A percentile compares a stretch with the other conserved stretches of the same genome.
phyloP scores from a whole-genome alignment of 1,284 basidiomycete species.

The Xanthoconium separans region DNA sequence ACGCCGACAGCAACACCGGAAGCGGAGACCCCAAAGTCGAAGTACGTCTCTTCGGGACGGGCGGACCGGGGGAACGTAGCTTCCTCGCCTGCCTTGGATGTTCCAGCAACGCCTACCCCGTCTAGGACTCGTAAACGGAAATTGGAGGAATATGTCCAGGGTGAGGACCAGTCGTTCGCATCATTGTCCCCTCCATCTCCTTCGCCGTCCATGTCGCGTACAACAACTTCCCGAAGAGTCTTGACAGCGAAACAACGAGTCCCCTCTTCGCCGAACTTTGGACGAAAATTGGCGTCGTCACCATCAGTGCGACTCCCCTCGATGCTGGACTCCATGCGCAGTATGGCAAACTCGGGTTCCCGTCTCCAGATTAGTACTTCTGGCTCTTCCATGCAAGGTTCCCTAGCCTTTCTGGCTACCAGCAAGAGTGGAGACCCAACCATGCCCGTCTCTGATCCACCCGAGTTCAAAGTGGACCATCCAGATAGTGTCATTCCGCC shows the following conservation, averaged over 20 bases:
- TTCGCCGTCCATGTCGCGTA: constrained; percentile 12
- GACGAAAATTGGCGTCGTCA: neutral
- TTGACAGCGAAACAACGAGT: neutral
- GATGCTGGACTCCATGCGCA: constrained; percentile 23
- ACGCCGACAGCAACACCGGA: neutral
- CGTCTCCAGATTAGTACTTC: neutral
- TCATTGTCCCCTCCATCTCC: constrained; percentile 17
- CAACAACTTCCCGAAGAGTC: constrained; percentile 6
- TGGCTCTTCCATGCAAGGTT: neutral
- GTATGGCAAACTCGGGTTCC: neutral
- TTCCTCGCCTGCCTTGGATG: neutral
- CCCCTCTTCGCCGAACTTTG: constrained; percentile 12
- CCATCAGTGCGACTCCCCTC: constrained; percentile 23
- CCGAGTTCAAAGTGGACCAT: neutral
- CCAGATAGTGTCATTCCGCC: neutral
- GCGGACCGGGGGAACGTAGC: neutral
- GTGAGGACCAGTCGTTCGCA: neutral
- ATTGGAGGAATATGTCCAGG: constrained; percentile 17
- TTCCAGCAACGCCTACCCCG: constrained; percentile 17
- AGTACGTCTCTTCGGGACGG: neutral
- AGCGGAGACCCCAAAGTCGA: constrained; percentile 4
- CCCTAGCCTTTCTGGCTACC: neutral
- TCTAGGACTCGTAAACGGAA: constrained; percentile 24
- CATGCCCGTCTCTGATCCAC: neutral
- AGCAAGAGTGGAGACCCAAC: constrained; percentile 1